Base-by-base conservation (phyloP, 192 early-diverging fungal genomes). In the Coemansia sp. region DNA sequence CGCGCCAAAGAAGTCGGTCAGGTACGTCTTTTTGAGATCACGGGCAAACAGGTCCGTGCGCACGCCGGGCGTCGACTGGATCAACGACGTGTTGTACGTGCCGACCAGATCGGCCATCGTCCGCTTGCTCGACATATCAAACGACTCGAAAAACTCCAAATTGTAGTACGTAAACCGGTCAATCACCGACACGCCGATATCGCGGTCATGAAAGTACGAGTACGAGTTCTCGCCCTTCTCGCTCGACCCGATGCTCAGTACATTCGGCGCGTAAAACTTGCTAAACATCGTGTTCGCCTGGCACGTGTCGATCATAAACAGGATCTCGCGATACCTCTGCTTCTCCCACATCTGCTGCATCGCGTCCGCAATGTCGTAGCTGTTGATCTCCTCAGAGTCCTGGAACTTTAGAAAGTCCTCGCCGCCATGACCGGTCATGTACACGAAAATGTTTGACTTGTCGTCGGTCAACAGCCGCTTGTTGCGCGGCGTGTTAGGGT, bases 341-440 rank as follows among this genome's bases (percentile, higher is more conserved):
- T 98, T 96, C 79, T 99, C 95, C 71, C 85, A 88, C 97, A 99
- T 98, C 77, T 99, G 97, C 55, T 89, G 86, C 69, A 99, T 94
- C 18, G 97, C 92, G 68, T 97, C 95, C 5, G 94, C 94, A 30
- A 99, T 78, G 81, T 99, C 97, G 56, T 95, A 91, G 33, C 89
- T 89, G 56, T 92, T 90, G 55, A 99, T 91, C 73, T 99, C 97
- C 71, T 99, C 97, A 27, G 91, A 87, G 75, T 99, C 97, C 69
- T 98, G 97, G 75, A 99, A 98, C 79, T 99, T 99, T 60, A 99
- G 71, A 65, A 99, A 98, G 62, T 95, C 97, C 66, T 98, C 93
- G 44, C 97, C 97, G 19, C 97, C 97, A 70, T 99, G 95, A 0
- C 97, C 97, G 12, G 97, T 99, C 95, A 99, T 97, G 65, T 91